These are phyloP conservation scores for Chlorella sp. DNA, from an alignment of 139 green algal genomes.

Conservation along the genomic window DNA sequence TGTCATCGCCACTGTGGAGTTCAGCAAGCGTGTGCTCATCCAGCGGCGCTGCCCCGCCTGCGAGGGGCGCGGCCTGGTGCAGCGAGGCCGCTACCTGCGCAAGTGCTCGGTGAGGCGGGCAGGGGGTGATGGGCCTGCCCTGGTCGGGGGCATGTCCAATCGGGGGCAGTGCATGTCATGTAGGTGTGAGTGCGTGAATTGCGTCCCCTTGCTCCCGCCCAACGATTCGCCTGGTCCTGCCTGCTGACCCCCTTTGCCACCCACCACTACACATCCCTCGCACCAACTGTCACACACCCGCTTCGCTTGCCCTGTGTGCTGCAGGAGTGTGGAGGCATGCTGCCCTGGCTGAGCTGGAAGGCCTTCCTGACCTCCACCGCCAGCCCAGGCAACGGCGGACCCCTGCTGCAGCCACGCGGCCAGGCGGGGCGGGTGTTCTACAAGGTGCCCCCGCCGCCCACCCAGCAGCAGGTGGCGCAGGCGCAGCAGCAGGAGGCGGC, in stretches of 20 bases:
- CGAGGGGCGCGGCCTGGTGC: slow-evolving; percentile 75
- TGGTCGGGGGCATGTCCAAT: too few relatives aligned
- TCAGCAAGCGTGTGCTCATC: slow-evolving; percentile 90
- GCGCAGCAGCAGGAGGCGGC: neutral
- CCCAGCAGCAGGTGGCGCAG: neutral
- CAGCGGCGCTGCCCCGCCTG: slow-evolving; percentile 82
- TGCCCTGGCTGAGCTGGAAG: slow-evolving; percentile 86
- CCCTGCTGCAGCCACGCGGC: slow-evolving; percentile 53
- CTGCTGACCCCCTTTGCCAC: neutral
- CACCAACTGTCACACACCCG: neutral
- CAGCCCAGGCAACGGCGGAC: slow-evolving; percentile 88
- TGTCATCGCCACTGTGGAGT: slow-evolving; percentile 82
- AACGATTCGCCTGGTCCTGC: neutral
- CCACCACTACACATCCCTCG: neutral
- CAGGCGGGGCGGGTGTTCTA: slow-evolving; percentile 48
- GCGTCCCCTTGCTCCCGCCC: neutral
- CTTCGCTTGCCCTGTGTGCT: slow-evolving; percentile 38
- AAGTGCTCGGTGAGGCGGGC: slow-evolving; percentile 19
- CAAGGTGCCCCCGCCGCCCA: slow-evolving; percentile 10
- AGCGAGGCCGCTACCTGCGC: slow-evolving; percentile 48
- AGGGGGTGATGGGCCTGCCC: neutral
- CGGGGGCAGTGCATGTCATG: too few relatives aligned
- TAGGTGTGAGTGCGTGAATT: too few relatives aligned
- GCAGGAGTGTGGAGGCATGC: slow-evolving; percentile 84
- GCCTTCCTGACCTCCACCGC: slow-evolving; percentile 80